Conservation (phyloP, 768 basidiomycete species). For the Favolaschia claudopus region DNA sequence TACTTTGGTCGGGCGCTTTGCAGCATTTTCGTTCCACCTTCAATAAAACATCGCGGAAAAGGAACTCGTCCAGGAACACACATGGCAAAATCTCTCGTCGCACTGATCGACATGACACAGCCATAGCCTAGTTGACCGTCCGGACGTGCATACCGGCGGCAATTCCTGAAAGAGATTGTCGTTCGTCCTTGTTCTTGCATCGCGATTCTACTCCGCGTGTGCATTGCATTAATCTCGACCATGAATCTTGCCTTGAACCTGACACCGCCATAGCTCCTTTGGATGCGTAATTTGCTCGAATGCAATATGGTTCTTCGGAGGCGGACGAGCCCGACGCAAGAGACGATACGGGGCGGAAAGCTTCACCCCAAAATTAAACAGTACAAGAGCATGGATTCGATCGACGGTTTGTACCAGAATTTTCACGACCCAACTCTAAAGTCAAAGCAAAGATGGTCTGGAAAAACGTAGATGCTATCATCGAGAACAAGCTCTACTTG, state of each 20-base stretch:
- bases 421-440: slow-evolving; percentile 24
- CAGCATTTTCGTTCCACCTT: too few relatives aligned
- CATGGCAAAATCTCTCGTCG: neutral
- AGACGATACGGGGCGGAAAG: slow-evolving; percentile 12
- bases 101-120: slow-evolving; percentile 19
- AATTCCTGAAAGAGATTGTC: slow-evolving; percentile 1
- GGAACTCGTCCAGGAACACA: slow-evolving; percentile 16
- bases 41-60: slow-evolving; percentile 5
- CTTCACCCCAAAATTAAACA: slow-evolving; percentile 18
- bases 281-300: neutral
- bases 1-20: too few relatives aligned
- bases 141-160: slow-evolving; percentile 6
- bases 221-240: slow-evolving; percentile 10
- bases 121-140: slow-evolving; percentile 7
- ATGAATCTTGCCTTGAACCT: slow-evolving; percentile 10
- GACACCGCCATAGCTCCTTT: slow-evolving; percentile 25
- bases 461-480: slow-evolving; percentile 74
- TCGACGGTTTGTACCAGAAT: slow-evolving; percentile 15
- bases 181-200: slow-evolving; percentile 19
- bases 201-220: neutral
- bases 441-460: slow-evolving; percentile 53
- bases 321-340: slow-evolving; percentile 17
- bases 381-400: slow-evolving; percentile 32
- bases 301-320: slow-evolving; percentile 17
- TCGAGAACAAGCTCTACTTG: slow-evolving; percentile 70